Evolutionary conservation across 805 yeast genomes (phyloP).

Genomic region (Schizosaccharomyces osmophilus): DNA sequence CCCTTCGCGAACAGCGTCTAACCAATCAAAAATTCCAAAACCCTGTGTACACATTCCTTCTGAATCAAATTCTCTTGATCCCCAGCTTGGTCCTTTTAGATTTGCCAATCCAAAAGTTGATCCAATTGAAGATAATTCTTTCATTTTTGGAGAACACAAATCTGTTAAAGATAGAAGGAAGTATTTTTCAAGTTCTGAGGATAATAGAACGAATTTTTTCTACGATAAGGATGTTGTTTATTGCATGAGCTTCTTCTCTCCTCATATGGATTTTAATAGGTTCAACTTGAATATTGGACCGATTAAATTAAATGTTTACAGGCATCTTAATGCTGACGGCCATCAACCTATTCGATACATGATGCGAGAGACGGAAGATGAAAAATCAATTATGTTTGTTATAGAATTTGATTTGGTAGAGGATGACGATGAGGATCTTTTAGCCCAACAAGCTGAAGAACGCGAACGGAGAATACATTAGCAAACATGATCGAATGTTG

Average conservation of each 20-base stretch:
- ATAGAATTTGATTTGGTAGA: constrained; percentile 1
- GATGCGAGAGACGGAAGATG: background rate
- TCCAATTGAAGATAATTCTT: constrained; percentile 2
- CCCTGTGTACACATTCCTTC: background rate
- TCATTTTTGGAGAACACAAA: background rate
- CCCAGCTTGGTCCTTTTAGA: constrained; percentile 1
- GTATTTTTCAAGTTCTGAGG: constrained; percentile 1
- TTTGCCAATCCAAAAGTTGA: constrained; percentile 2
- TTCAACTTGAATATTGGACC: constrained; percentile 1
- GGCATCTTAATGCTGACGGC: background rate
- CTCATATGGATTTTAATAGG: constrained; percentile 3
- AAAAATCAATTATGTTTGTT: background rate
- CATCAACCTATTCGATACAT: background rate
- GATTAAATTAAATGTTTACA: background rate
- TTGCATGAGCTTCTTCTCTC: constrained; percentile 3
- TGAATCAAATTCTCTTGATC: background rate
- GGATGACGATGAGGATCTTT: background rate
- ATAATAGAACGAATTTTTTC: background rate
- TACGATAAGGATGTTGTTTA: constrained; percentile 2
- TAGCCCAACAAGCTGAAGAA: background rate
- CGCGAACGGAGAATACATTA: background rate
- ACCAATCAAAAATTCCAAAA: background rate
- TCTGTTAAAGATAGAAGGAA: constrained; percentile 2
- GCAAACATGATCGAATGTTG: background rate
- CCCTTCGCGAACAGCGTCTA: background rate